Conservation (phyloP, 352 stramenopile species). For the Phytopythium kandeliae region DNA sequence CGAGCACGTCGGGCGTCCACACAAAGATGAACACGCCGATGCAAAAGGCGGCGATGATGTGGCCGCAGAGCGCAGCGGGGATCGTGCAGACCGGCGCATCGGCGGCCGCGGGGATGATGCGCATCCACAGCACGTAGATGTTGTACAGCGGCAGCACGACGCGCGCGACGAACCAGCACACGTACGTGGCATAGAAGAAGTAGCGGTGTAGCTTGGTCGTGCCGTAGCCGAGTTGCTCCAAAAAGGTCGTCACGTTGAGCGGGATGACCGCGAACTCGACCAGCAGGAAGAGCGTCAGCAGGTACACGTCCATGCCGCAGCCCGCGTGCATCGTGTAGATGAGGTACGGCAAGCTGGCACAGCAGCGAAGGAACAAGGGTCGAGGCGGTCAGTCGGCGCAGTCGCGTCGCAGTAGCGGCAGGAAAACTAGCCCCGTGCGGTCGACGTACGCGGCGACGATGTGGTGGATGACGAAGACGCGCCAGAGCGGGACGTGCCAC, state of each 20-base stretch:
- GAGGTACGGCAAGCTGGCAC: conserved; percentile 73
- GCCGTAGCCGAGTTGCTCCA: conserved; percentile 72
- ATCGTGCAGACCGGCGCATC: conserved; percentile 51
- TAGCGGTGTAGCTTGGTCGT: conserved; percentile 47
- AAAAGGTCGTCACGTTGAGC: conserved; percentile 75
- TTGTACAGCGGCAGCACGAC: conserved; percentile 76
- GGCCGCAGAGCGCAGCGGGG: conserved; percentile 61
- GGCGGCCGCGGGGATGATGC: conserved; percentile 45
- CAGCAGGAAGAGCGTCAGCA: conserved; percentile 76
- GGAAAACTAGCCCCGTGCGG: no score
- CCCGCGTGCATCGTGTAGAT: conserved; percentile 78
- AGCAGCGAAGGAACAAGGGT: no score
- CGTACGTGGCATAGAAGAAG: conserved; percentile 74
- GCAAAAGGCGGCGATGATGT: conserved; percentile 79
- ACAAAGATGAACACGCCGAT: conserved; percentile 80
- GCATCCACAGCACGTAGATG: conserved; percentile 73
- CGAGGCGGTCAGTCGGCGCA: background rate
- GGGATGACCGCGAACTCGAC: conserved; percentile 82
- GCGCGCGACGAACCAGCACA: conserved; percentile 70
- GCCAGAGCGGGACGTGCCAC: conserved; percentile 69
- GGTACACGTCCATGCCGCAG: conserved; percentile 71
- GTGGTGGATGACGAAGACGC: conserved; percentile 79
- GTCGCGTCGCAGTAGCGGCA: background rate
- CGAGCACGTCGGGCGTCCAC: conserved; percentile 77
- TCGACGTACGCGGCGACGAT: conserved; percentile 68